These are phyloP conservation scores for Trichoderma erinaceum DNA, from an alignment of 495 filamentous ascomycete species.

Conservation along the genomic window DNA sequence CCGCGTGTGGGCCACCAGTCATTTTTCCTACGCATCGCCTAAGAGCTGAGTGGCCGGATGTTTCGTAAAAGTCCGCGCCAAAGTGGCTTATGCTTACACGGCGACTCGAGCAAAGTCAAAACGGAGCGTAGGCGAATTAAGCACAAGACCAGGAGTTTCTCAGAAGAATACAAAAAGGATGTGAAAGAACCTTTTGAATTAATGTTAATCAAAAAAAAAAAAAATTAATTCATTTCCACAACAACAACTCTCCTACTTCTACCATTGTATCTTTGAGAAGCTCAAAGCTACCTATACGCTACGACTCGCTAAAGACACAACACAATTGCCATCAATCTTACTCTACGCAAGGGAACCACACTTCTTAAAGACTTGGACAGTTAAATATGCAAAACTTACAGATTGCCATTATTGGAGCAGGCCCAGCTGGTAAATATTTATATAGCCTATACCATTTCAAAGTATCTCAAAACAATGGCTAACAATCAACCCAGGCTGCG, in stretches of 20 bases:
- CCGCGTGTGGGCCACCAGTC: neutral
- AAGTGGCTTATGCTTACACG: neutral
- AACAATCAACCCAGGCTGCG: slow-evolving; percentile 32
- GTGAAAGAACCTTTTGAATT: neutral
- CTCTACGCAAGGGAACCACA: neutral
- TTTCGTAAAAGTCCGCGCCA: neutral
- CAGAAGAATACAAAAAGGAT: neutral
- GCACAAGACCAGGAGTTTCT: neutral
- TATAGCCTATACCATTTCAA: neutral
- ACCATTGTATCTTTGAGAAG: neutral
- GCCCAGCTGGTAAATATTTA: neutral
- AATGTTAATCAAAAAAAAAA: neutral
- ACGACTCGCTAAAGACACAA: neutral
- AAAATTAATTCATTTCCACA: neutral
- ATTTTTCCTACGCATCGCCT: neutral
- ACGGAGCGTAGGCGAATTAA: neutral
- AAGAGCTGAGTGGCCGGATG: neutral
- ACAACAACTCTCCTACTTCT: neutral
- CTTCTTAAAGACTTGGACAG: neutral
- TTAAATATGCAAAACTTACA: neutral
- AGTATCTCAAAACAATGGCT: slow-evolving; percentile 28
- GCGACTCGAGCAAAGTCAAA: neutral
- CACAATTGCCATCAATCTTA: neutral
- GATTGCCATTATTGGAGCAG: slow-evolving; percentile 16
- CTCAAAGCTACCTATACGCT: neutral